Evolutionary conservation across 73 alveolate genomes (phyloP), one percentile per base, ranked within the genome.

Genomic region (Breviolum minutum): DNA sequence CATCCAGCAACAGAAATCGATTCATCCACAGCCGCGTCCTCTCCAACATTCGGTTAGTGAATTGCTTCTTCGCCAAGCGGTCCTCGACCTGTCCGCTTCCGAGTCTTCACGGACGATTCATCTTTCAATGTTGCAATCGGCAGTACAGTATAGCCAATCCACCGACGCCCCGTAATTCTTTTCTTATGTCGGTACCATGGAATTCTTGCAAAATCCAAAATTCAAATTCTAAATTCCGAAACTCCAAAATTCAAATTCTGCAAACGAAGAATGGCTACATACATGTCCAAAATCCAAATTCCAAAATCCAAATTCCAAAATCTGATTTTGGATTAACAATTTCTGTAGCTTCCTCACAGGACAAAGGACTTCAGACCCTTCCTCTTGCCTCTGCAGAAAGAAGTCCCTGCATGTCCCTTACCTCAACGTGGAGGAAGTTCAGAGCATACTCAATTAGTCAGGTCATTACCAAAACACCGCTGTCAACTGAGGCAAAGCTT

Each of bases 371-470:
- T 40, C 54, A 40, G 54, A 40, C 54, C 54, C 54, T 40, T 40
- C 54, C 54, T 40, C 48, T 13, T 24, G 87, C 96, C 96, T 90
- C 96, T 48, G 96, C 76, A 4, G 7, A 29, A 0, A 90, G 87
- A 11, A 90, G 85, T 11, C 40, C 76, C 87, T 90, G 96, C 96
- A 90, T 90, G 80, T 90, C 69, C 29, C 96, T 68, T 8, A 90
- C 96, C 96, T 90, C 48, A 71, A 54, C 24, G 77, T 68, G 2
- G n/a, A 68, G 24, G 17, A 22, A 68, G n/a, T 17, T 60, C 32
- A 40, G 69, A 5, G 26, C 70, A 40, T 19, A 24, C 8, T 6
- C 12, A 84, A 40, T 40, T 40, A 40, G 54, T 40, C 0, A 40
- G 54, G 54, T 40, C 54, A 40, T 40, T 40, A 40, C 20, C 48